Evolutionary conservation across 495 filamentous ascomycete genomes (phyloP).

Genomic region (Xylaria palmicola): DNA sequence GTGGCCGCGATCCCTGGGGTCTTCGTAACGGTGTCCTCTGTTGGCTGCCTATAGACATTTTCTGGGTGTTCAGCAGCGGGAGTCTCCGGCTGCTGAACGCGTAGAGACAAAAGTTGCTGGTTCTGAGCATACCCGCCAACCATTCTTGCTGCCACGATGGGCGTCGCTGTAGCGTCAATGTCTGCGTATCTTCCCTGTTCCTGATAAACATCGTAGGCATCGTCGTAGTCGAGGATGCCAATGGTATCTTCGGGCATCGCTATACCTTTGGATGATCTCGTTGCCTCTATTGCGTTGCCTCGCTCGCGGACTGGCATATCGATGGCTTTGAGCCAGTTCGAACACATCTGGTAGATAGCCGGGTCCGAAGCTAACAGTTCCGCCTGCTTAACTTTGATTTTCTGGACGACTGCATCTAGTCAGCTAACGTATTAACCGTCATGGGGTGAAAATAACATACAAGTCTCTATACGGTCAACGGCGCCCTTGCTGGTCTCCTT

Average conservation of each 20-base stretch:
- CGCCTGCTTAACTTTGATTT: constrained; percentile 12
- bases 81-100: background rate
- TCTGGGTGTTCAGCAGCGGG: background rate
- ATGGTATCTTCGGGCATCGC: background rate
- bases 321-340: constrained; percentile 18
- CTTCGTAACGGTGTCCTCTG: no score
- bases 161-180: background rate
- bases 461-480: background rate
- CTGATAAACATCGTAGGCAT: constrained; percentile 5
- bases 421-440: background rate
- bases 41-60: background rate
- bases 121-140: background rate
- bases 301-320: constrained; percentile 12
- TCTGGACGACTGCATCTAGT: constrained; percentile 22
- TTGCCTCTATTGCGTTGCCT: background rate
- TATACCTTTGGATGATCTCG: background rate
- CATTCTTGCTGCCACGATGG: background rate
- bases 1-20: background rate
- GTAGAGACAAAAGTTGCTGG: background rate
- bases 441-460: constrained; percentile 14
- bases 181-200: background rate
- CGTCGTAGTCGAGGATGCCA: background rate
- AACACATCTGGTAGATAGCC: constrained; percentile 9
- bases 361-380: constrained; percentile 15
- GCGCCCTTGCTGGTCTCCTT: background rate